Evolutionary conservation across 257 asterid species (phyloP).

Genomic region (Capsicum rhomboideum): DNA sequence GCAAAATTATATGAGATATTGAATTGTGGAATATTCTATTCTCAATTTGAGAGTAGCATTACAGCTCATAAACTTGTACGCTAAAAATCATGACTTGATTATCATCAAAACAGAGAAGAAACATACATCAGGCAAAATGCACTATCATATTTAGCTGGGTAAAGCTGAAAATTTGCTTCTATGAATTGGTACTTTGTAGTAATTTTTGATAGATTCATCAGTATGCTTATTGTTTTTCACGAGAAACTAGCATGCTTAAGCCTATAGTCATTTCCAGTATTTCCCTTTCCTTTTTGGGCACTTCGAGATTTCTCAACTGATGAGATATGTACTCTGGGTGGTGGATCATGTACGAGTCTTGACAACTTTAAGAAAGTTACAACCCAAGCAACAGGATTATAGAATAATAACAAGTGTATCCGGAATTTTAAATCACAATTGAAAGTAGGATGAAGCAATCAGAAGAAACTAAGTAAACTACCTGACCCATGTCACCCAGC

Average conservation of each 20-base stretch:
- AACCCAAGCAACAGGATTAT: background rate
- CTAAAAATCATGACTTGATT: background rate
- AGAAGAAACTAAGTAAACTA: background rate
- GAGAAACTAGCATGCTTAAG: background rate
- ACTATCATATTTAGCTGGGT: background rate
- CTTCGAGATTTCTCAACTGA: background rate
- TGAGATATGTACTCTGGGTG: background rate
- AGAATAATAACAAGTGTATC: background rate
- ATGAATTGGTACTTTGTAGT: background rate
- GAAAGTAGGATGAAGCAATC: background rate
- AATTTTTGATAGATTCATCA: background rate
- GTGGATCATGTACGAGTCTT: background rate
- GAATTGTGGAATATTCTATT: background rate
- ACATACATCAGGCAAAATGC: background rate
- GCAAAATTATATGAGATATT: background rate
- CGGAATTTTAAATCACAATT: background rate
- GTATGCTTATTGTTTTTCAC: background rate
- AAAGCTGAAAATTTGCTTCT: background rate
- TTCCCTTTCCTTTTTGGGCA: background rate
- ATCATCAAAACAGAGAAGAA: background rate
- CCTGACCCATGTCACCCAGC: conserved; percentile 97
- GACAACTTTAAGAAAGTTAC: background rate
- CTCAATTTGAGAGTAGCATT: background rate
- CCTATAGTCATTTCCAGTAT: background rate
- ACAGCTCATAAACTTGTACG: background rate